Evolutionary conservation across 2,329 filamentous ascomycete species (phyloP).

Genomic region (Aspergillus ustus): DNA sequence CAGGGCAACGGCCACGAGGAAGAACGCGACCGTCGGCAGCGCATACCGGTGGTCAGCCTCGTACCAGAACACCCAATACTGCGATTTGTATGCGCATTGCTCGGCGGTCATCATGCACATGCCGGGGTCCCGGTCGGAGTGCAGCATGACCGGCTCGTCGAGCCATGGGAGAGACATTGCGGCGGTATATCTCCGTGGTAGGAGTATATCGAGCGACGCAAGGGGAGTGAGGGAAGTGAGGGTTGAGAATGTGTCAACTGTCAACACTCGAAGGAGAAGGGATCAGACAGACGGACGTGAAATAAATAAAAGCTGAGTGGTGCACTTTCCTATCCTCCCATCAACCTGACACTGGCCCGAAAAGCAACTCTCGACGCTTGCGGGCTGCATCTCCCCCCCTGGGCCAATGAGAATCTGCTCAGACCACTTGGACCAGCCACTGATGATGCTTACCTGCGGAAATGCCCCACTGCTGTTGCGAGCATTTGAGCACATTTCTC

Average conservation of each 20-base stretch:
- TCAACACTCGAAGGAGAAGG: background rate
- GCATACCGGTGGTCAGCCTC: slow-evolving; percentile 10
- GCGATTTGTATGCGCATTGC: slow-evolving; percentile 35
- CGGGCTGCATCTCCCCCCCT: background rate
- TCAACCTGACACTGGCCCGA: background rate
- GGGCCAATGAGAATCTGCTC: background rate
- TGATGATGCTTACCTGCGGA: background rate
- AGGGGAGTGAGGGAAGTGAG: background rate
- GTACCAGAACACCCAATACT: slow-evolving; percentile 39
- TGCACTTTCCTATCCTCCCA: background rate
- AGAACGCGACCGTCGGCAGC: slow-evolving; percentile 12
- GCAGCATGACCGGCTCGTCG: slow-evolving; percentile 37
- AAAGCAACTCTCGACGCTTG: background rate
- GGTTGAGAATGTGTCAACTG: background rate
- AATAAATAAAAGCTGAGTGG: background rate
- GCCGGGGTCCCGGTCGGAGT: slow-evolving; percentile 33
- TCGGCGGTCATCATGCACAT: slow-evolving; percentile 34
- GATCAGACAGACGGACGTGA: background rate
- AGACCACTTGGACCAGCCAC: background rate
- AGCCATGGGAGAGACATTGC: slow-evolving; percentile 32
- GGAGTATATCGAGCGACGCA: background rate
- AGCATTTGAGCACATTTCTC: background rate
- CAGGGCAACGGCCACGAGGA: slow-evolving; percentile 2
- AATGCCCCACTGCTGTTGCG: background rate
- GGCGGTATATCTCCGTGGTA: background rate